These are phyloP conservation scores for Crithidia acanthocephali DNA, from an alignment of 208 protist genomes.

Conservation along the genomic window DNA sequence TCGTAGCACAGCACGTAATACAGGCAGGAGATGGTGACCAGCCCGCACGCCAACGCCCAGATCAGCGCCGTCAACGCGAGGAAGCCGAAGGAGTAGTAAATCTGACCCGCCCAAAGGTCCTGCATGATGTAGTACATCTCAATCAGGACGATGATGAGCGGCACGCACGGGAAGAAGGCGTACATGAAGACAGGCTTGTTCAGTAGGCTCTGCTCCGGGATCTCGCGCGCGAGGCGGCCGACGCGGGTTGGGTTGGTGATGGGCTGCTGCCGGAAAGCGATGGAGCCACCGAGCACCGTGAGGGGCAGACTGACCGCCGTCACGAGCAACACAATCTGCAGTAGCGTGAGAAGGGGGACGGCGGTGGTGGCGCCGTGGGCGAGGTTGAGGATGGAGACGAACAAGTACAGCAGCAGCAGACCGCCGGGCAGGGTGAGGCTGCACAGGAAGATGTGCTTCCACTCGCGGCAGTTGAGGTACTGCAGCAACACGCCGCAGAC, in stretches of 20 bases:
- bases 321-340: conserved; percentile 83
- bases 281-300: conserved; percentile 95
- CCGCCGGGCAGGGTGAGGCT: conserved; percentile 67
- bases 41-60: conserved; percentile 94
- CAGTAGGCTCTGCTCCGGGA: conserved; percentile 89
- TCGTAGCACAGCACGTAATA: conserved; percentile 98
- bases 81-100: conserved; percentile 99
- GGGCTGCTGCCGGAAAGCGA: conserved; percentile 91
- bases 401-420: conserved; percentile 64
- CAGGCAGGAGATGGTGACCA: conserved; percentile 97
- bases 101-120: conserved; percentile 92
- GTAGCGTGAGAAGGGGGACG: conserved; percentile 63
- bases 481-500: conserved; percentile 92
- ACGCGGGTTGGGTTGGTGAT: conserved; percentile 89
- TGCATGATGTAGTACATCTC: conserved; percentile 99
- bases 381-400: conserved; percentile 72
- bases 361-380: conserved; percentile 59
- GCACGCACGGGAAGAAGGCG: conserved; percentile 87
- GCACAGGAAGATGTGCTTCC: conserved; percentile 92
- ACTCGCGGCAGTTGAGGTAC: conserved; percentile 89
- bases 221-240: conserved; percentile 97
- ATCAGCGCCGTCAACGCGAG: conserved; percentile 97
- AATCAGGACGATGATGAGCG: conserved; percentile 97
- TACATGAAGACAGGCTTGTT: conserved; percentile 61
- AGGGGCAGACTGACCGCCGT: conserved; percentile 96